Evolutionary conservation across 2,329 filamentous ascomycete genomes (phyloP).

Genomic region (Phyllosticta citribraziliensis): DNA sequence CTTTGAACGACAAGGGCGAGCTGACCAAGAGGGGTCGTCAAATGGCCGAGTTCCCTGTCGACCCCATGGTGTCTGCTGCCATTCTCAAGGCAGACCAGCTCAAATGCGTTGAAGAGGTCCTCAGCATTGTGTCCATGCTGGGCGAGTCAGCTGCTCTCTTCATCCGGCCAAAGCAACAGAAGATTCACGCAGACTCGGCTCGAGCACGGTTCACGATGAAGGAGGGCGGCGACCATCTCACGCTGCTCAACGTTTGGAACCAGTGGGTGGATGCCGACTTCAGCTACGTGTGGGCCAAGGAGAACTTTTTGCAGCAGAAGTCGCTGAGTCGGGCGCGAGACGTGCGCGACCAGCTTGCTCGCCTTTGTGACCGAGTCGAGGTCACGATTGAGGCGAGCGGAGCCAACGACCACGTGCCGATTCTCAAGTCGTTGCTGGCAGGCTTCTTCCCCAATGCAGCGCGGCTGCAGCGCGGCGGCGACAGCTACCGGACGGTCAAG

Average conservation of each 20-base stretch:
- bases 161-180: constrained; percentile 94
- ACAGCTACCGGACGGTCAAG: constrained; percentile 86
- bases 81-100: constrained; percentile 82
- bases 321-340: constrained; percentile 82
- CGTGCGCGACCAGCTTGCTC: constrained; percentile 82
- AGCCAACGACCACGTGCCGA: constrained; percentile 60
- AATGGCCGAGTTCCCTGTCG: constrained; percentile 91
- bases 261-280: constrained; percentile 93
- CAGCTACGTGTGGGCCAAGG: constrained; percentile 73
- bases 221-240: constrained; percentile 83
- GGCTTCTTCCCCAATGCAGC: constrained; percentile 95
- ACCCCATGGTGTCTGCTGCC: constrained; percentile 83
- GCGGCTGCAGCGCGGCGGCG: constrained; percentile 69
- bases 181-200: constrained; percentile 87
- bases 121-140: constrained; percentile 91
- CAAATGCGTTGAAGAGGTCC: constrained; percentile 85
- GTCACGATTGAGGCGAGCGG: constrained; percentile 61
- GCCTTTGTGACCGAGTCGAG: constrained; percentile 89
- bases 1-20: constrained; percentile 77
- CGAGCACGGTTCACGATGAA: constrained; percentile 80
- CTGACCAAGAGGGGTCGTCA: constrained; percentile 85
- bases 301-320: constrained; percentile 90
- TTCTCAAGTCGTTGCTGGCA: constrained; percentile 78
- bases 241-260: constrained; percentile 86
- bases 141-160: constrained; percentile 82